phyloP scores from a whole-genome alignment of 805 yeast genomes.

The Lachancea kluyveri region DNA sequence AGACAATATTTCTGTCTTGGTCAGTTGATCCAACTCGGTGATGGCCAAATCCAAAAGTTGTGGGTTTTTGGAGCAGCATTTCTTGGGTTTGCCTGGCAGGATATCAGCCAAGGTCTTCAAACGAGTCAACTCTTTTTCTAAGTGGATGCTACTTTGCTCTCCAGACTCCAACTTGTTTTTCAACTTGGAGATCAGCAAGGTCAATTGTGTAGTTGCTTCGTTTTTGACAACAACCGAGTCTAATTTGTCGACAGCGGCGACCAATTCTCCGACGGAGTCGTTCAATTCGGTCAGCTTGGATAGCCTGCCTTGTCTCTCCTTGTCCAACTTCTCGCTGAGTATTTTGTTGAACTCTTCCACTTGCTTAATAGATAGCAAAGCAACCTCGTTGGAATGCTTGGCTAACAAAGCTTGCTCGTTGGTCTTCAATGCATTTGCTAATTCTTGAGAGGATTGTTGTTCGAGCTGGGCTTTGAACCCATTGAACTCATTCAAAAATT shows the following conservation, averaged over 20 bases:
- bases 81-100: conserved; percentile 19
- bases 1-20: conserved; percentile 56
- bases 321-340: conserved; percentile 53
- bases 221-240: conserved; percentile 34
- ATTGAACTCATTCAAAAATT: conserved; percentile 55
- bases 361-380: conserved; percentile 60
- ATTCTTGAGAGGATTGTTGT: conserved; percentile 48
- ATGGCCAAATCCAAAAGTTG: conserved; percentile 22
- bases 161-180: conserved; percentile 18
- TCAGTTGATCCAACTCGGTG: conserved; percentile 40
- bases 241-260: conserved; percentile 34
- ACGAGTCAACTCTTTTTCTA: conserved; percentile 34
- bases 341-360: conserved; percentile 59
- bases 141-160: conserved; percentile 18
- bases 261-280: conserved; percentile 44
- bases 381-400: conserved; percentile 69
- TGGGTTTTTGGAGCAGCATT: conserved; percentile 19
- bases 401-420: conserved; percentile 57
- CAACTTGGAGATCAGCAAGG: conserved; percentile 17
- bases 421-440: conserved; percentile 60
- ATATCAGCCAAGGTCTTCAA: conserved; percentile 21
- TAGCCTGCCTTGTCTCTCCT: conserved; percentile 75
- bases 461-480: conserved; percentile 57
- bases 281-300: conserved; percentile 58
- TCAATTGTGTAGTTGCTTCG: conserved; percentile 29